phyloP scores from a whole-genome alignment of 2,329 filamentous ascomycete species.

The Fusarium pseudonygamai region DNA sequence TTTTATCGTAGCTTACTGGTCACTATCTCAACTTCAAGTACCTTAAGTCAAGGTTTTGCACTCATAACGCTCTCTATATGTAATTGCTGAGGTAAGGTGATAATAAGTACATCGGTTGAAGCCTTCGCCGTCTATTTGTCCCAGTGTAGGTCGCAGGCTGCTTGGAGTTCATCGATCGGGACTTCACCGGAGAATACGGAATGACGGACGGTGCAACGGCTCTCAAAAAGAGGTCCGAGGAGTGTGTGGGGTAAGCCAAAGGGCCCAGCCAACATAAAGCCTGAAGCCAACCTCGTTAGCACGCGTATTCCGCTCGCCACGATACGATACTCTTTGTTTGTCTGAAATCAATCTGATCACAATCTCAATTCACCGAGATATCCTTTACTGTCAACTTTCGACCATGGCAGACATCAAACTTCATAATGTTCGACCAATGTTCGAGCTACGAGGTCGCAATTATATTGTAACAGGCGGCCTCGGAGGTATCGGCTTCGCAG shows the following conservation, averaged over 20 bases:
- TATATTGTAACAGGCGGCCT: neutral
- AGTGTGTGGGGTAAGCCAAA: neutral
- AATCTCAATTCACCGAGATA: neutral
- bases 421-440: neutral
- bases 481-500: neutral
- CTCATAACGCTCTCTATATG: fast-evolving
- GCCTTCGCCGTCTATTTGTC: too few species aligned
- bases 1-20: neutral
- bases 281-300: neutral
- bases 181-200: neutral
- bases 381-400: neutral
- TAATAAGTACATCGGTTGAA: too few species aligned
- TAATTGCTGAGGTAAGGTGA: too few species aligned
- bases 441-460: neutral
- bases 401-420: neutral
- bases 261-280: neutral
- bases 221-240: neutral
- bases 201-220: neutral
- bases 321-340: neutral
- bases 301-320: neutral
- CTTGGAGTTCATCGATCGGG: neutral
- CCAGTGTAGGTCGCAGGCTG: neutral
- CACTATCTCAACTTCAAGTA: neutral
- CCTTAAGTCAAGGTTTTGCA: neutral
- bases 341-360: neutral